phyloP scores from a whole-genome alignment of 225 moss, liverwort and hornwort genomes.

The Ulota crispa region DNA sequence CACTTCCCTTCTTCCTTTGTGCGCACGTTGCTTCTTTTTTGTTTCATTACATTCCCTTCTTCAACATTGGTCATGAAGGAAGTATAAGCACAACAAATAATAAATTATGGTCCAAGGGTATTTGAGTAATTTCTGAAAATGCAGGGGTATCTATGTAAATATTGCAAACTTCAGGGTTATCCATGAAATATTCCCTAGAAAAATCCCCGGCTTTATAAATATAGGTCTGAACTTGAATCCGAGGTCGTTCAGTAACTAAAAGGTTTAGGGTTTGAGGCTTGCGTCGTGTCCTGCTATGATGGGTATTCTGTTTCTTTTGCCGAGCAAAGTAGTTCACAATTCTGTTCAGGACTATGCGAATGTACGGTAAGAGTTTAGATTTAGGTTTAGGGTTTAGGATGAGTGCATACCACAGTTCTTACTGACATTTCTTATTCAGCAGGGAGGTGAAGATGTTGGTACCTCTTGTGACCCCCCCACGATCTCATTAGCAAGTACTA shows the following conservation, averaged over 20 bases:
- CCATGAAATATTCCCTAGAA: no score
- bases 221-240: neutral
- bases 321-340: neutral
- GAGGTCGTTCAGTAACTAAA: neutral
- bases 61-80: no score
- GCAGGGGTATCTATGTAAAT: no score
- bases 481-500: slow-evolving; percentile 20
- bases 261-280: neutral
- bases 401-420: neutral
- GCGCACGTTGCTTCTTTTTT: no score
- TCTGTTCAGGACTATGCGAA: neutral
- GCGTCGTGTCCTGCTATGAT: neutral
- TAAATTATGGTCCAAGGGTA: no score
- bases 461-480: neutral
- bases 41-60: no score
- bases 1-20: no score
- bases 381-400: neutral
- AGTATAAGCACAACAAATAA: no score
- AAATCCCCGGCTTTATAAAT: neutral
- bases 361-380: neutral
- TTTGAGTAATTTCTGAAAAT: no score
- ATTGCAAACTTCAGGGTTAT: no score
- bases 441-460: slow-evolving; percentile 29
- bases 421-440: slow-evolving; percentile 1
- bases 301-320: neutral